These are phyloP conservation scores for Komagataella populi DNA, from an alignment of 805 yeast genomes.

Conservation along the genomic window DNA sequence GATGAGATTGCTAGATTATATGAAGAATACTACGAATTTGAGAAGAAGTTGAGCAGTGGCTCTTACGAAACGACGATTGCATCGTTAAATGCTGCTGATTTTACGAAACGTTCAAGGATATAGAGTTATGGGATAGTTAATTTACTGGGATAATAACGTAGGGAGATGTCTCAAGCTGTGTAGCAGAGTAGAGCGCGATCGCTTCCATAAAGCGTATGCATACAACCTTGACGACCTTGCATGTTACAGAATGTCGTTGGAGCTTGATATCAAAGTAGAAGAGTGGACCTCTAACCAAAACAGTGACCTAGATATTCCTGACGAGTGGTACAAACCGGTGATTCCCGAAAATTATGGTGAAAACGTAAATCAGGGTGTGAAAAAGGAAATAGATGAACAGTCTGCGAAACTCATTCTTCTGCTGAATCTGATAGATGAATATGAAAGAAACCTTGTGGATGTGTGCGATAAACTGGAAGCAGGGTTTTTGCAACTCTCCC, in stretches of 20 bases:
- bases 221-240: not conserved
- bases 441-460: conserved; percentile 15
- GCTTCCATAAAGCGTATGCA: not conserved
- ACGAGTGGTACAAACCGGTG: not conserved
- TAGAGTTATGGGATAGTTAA: not conserved
- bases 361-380: not conserved
- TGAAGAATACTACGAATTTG: not conserved
- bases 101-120: not conserved
- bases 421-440: conserved; percentile 19
- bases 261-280: not conserved
- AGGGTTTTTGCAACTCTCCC: conserved; percentile 25
- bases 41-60: not conserved
- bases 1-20: not conserved
- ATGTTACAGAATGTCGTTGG: not conserved
- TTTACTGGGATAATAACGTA: conserved; percentile 1
- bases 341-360: not conserved
- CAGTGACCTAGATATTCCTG: not conserved
- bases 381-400: not conserved
- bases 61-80: not conserved
- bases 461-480: conserved; percentile 13
- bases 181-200: not conserved
- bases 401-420: conserved; percentile 6
- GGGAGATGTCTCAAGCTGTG: not conserved
- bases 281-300: not conserved
- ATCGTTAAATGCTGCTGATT: not conserved